These are phyloP conservation scores for Pulveroboletus sp. DNA, from an alignment of 768 basidiomycete species.

Conservation along the genomic window DNA sequence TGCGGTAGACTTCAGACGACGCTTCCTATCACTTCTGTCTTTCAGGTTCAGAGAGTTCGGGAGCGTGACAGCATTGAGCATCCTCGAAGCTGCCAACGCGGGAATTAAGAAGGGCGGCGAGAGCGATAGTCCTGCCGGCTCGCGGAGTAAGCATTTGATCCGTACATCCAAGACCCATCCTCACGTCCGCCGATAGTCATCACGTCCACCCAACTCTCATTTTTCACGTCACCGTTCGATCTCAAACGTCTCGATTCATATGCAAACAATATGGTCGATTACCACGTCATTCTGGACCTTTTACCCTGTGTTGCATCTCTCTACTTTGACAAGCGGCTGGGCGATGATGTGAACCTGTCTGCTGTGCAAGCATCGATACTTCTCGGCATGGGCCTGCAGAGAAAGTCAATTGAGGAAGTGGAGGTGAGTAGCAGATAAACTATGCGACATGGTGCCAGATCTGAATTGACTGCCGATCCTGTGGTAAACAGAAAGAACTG, in stretches of 20 bases:
- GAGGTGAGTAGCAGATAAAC: constrained; percentile 52
- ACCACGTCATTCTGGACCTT: constrained; percentile 92
- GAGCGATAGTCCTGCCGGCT: constrained; percentile 25
- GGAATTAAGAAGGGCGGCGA: constrained; percentile 48
- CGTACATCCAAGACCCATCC: neutral
- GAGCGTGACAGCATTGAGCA: constrained; percentile 78
- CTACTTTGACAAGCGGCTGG: constrained; percentile 76
- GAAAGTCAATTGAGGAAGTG: constrained; percentile 84
- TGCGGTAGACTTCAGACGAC: constrained; percentile 79
- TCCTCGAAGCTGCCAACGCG: constrained; percentile 78
- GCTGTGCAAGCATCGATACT: constrained; percentile 91
- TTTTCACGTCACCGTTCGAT: constrained; percentile 85
- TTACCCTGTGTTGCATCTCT: constrained; percentile 77
- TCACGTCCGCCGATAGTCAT: constrained; percentile 12
- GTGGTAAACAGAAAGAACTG: constrained; percentile 58
- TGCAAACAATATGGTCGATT: constrained; percentile 93
- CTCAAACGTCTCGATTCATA: constrained; percentile 95
- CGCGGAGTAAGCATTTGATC: constrained; percentile 33
- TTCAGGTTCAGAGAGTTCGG: constrained; percentile 96
- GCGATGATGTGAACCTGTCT: constrained; percentile 63
- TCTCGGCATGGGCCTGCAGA: constrained; percentile 83
- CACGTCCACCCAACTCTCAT: constrained; percentile 45
- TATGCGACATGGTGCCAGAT: neutral
- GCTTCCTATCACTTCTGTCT: constrained; percentile 86
- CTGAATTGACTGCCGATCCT: constrained; percentile 4